A percentile compares a stretch with the other conserved stretches of the same genome.
phyloP scores from a whole-genome alignment of 139 green algal species.

The Yamagishiella unicocca region DNA sequence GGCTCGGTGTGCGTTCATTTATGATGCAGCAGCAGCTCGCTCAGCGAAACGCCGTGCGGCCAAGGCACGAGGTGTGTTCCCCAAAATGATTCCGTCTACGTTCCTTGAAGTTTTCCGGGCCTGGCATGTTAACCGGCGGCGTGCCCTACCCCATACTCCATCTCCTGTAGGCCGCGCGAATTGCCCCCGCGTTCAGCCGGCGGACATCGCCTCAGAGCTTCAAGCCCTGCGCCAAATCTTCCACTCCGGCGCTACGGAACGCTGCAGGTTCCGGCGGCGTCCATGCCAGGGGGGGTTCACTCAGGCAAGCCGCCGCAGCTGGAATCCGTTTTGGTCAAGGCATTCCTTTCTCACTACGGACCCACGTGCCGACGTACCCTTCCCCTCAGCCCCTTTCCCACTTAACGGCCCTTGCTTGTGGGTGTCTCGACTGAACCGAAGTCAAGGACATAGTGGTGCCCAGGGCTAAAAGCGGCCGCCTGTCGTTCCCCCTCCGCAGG shows the following conservation, averaged over 20 bases:
- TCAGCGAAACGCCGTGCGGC: not conserved
- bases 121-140: not conserved
- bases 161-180: not conserved
- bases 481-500: too few species aligned
- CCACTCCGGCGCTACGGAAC: not conserved
- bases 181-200: not conserved
- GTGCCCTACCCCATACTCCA: not conserved
- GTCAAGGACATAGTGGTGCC: too few species aligned
- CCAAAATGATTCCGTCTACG: not conserved
- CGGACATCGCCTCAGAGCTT: not conserved
- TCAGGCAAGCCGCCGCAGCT: too few species aligned
- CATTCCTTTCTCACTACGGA: too few species aligned
- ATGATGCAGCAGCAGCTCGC: conserved; percentile 21
- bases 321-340: too few species aligned
- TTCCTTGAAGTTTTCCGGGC: not conserved
- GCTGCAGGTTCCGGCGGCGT: too few species aligned
- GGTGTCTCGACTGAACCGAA: too few species aligned
- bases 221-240: not conserved
- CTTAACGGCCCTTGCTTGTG: too few species aligned
- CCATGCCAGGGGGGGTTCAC: not conserved
- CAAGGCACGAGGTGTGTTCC: not conserved
- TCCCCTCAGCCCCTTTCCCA: too few species aligned
- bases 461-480: too few species aligned
- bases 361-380: too few species aligned
- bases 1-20: too few species aligned